Base-by-base conservation (phyloP, 2,329 filamentous ascomycete species). In the Elsinoe perseae region DNA sequence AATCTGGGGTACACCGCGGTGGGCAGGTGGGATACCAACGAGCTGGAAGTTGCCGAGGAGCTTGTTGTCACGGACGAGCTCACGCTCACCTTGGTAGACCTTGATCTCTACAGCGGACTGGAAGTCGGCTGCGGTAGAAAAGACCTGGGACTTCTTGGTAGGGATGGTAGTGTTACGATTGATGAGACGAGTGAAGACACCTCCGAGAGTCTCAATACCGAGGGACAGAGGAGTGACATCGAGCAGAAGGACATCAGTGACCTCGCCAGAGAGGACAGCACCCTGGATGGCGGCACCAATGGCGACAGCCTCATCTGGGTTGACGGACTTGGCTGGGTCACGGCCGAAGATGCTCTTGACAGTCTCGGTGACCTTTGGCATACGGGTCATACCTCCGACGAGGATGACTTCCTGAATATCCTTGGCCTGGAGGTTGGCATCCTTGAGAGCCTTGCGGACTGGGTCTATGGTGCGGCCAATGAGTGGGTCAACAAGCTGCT, bases 31-130 rank as follows among this genome's bases (percentile, higher is more conserved):
- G 60, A 97, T 96, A 63, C 92, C 92, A 67, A 95, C 90, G 65
- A 97, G 87, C 82, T 97, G 91, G 88, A 97, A 97, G 87, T 97
- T 97, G 61, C 92, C 92, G 58, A 97, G 84, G 59, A 97, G 79
- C 83, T 97, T 97, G 87, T 97, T 97, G 79, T 97, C 92, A 71
- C 85, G 86, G 73, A 96, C 91, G 62, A 96, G 89, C 80, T 96
- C 91, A 88, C 92, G 92, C 83, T 97, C 92, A 81, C 92, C 92
- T 85, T 97, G 91, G 87, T 85, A 97, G 62, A 97, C 92, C 87
- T 97, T 96, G 81, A 97, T 97, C 81, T 96, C 91, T 70, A 97
- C 92, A 65, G 91, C 92, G 61, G 89, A 95, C 81, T 97, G 92
- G 87, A 95, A 95, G 74, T 97, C 92, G 64, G 92, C 91, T 56